Evolutionary conservation across 306 rosid genomes (phyloP), one percentile per base, ranked within the genome.

Genomic region (Quercus robur): DNA sequence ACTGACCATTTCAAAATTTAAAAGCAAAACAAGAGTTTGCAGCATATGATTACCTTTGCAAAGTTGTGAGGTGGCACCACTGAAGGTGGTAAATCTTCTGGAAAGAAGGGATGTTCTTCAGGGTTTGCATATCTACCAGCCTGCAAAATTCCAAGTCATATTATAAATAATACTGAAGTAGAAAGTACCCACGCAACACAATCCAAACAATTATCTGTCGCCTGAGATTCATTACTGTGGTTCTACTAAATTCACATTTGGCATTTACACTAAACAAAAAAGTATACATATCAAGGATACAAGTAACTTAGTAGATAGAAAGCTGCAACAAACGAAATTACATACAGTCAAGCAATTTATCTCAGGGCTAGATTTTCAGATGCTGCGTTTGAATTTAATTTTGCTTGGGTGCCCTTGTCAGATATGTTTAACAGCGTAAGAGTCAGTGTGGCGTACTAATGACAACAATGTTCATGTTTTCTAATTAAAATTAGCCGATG

Each of bases 71-170:
- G 75, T 38, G 91, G 89, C 85, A 87, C 90, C 81, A 83, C 2
- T 23, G 97, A 85, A 77, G 77, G 66, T 12, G 85, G 84, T 71
- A 93, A 78, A 71, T 78, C 52, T 52, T 86, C 87, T 2, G 94
- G 97, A 78, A 85, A 96, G 80, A 91, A 96, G 0, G 99, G 89
- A 52, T 84, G 84, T 82, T 91, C 97, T 90, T 93, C 98, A 10
- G 94, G 98, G 82, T 79, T 90, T 64, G 85, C 78, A 79, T 85
- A 96, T 77, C 91, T 87, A 78, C 98, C 99, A 23, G 91, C 93
- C 99, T 96, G 91, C 21, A 84, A 78, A 55, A 80, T 75, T 72
- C 58, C 56, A 23, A 19, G 62, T 73, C 64, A 72, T 11, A 28
- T 28, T 19, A 8, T 13, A 31, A 25, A 11, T 2, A 31, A 31